phyloP scores from a whole-genome alignment of 345 rosid species.

The Eucalyptus curtisii region DNA sequence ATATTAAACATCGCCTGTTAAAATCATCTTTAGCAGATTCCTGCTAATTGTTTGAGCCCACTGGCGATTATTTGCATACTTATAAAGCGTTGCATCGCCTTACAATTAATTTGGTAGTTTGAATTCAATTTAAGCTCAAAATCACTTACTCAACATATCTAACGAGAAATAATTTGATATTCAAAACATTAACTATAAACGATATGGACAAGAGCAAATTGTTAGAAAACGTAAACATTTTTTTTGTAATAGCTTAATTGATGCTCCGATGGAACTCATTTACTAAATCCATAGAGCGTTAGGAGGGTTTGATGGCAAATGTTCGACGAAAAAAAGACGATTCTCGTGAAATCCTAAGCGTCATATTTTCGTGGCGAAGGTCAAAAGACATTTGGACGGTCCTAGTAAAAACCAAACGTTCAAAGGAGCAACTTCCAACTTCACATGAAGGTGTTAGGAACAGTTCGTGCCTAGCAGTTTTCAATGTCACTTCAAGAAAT shows the following conservation, averaged over 20 bases:
- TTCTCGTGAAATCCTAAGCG: not conserved
- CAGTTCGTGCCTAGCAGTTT: not conserved
- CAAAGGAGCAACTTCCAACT: not conserved
- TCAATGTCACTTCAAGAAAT: not conserved
- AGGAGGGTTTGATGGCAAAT: not conserved
- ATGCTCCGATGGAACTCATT: not conserved
- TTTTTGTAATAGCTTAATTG: not conserved
- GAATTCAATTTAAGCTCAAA: not conserved
- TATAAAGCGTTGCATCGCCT: not conserved
- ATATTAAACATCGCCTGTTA: not conserved
- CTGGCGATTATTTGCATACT: not conserved
- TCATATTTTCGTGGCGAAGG: not conserved
- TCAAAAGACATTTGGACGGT: not conserved
- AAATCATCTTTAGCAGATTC: not conserved
- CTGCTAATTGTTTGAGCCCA: not conserved
- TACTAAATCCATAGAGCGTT: not conserved
- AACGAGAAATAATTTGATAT: not conserved
- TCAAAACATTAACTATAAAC: not conserved
- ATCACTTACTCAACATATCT: not conserved
- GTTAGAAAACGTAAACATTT: not conserved
- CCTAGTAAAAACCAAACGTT: not conserved
- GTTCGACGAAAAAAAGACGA: not conserved
- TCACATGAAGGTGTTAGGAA: not conserved
- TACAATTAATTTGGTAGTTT: not conserved
- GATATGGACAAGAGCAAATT: not conserved